Conservation (phyloP, 805 yeast species). For the Barnettozyma sucrosica region DNA sequence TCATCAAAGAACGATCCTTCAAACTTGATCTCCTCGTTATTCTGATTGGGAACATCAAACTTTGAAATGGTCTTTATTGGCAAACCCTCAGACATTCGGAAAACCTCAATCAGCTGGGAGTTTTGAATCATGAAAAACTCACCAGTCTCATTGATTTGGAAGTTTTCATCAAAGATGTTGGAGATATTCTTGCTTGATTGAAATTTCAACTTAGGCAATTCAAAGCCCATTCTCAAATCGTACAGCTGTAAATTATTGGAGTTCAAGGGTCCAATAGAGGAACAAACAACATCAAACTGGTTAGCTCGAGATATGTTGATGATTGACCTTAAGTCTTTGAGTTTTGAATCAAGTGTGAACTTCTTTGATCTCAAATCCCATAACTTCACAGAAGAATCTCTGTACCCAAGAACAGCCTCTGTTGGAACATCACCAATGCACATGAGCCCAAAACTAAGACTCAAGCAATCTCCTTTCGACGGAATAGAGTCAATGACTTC, state of each 20-base stretch:
- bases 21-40: neutral
- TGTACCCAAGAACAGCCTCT: constrained; percentile 12
- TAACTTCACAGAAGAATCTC: constrained; percentile 14
- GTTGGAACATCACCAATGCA: neutral
- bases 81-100: neutral
- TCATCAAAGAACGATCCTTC: constrained; percentile 3
- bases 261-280: constrained; percentile 7
- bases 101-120: constrained; percentile 9
- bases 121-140: constrained; percentile 10
- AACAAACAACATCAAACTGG: constrained; percentile 6
- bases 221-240: constrained; percentile 13
- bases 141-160: constrained; percentile 2
- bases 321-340: constrained; percentile 9
- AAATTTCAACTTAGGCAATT: neutral
- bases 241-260: constrained; percentile 8
- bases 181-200: constrained; percentile 6
- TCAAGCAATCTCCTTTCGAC: constrained; percentile 16
- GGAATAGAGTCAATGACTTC: neutral
- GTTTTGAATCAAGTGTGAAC: neutral
- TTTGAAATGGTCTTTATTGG: constrained; percentile 12
- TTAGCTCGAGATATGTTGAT: constrained; percentile 3
- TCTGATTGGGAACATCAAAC: neutral
- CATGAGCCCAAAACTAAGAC: constrained; percentile 10
- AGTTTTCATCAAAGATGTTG: constrained; percentile 9
- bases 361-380: constrained; percentile 17